Percentiles rank a stretch among this genome's conserved stretches.
These are phyloP conservation scores for Chytriomyces sp. DNA, from an alignment of 192 early-diverging fungal species.

Conservation along the genomic window DNA sequence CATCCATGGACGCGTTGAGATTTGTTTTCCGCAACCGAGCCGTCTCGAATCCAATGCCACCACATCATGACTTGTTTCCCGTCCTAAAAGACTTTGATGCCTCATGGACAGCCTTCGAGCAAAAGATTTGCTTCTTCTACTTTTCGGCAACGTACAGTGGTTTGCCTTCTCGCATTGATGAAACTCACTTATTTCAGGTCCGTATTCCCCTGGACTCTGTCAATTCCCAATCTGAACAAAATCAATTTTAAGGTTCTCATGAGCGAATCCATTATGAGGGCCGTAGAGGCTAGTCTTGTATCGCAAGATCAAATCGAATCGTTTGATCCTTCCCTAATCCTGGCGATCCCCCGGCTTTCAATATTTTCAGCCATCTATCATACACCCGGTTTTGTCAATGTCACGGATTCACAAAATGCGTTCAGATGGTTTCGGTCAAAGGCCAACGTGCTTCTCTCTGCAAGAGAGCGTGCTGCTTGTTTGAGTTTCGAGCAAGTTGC, in stretches of 20 bases:
- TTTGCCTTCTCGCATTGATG: slow-evolving; percentile 42
- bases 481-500: background rate
- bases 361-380: slow-evolving; percentile 58
- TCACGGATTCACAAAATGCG: slow-evolving; percentile 51
- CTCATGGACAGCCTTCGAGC: slow-evolving; percentile 69
- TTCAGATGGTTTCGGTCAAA: slow-evolving; percentile 69
- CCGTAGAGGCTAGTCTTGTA: slow-evolving; percentile 36
- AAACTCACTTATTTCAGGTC: slow-evolving; percentile 57
- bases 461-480: background rate
- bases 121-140: slow-evolving; percentile 71
- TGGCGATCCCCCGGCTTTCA: slow-evolving; percentile 63
- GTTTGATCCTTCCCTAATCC: slow-evolving; percentile 61
- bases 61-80: slow-evolving; percentile 49
- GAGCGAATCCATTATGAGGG: slow-evolving; percentile 61
- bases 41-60: slow-evolving; percentile 15
- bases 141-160: slow-evolving; percentile 58
- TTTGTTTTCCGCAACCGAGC: slow-evolving; percentile 44
- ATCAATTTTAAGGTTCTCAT: slow-evolving; percentile 54
- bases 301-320: slow-evolving; percentile 48
- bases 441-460: slow-evolving; percentile 5
- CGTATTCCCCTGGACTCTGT: slow-evolving; percentile 16
- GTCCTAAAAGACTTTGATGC: slow-evolving; percentile 67
- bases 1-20: slow-evolving; percentile 57
- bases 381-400: slow-evolving; percentile 56
- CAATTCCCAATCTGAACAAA: background rate